These are phyloP conservation scores for Henckelia pumila DNA, from an alignment of 257 asterid genomes.

Conservation along the genomic window DNA sequence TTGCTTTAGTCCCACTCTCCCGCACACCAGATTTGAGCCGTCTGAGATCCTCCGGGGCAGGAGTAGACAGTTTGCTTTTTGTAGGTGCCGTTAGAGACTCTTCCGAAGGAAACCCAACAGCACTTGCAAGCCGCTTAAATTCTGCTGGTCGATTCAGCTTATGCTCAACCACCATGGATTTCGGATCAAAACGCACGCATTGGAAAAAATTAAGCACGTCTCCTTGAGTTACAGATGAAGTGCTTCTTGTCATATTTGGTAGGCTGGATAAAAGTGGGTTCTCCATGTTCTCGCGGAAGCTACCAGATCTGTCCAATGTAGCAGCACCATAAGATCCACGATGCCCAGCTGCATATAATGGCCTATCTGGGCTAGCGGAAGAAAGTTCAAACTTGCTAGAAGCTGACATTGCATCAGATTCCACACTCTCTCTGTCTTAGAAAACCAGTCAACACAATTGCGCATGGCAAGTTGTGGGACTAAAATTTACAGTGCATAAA, in stretches of 20 bases:
- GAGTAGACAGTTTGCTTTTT: constrained; percentile 57
- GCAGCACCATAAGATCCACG: constrained; percentile 68
- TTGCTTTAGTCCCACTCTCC: constrained; percentile 69
- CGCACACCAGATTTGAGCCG: constrained; percentile 72
- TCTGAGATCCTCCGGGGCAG: constrained; percentile 73
- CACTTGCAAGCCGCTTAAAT: constrained; percentile 71
- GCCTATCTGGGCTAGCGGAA: constrained; percentile 87
- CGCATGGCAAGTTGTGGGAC: constrained; percentile 67
- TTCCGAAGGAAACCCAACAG: constrained; percentile 68
- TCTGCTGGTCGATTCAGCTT: constrained; percentile 70
- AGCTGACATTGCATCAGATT: constrained; percentile 83
- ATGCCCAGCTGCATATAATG: constrained; percentile 64
- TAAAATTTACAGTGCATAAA: constrained; percentile 44
- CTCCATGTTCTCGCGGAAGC: constrained; percentile 74
- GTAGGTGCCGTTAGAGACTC: constrained; percentile 58
- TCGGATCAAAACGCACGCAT: constrained; percentile 85
- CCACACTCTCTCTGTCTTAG: constrained; percentile 52
- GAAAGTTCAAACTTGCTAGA: constrained; percentile 79
- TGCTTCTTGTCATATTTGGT: constrained; percentile 74
- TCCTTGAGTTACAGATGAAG: constrained; percentile 62
- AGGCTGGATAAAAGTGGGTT: constrained; percentile 65
- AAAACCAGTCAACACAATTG: constrained; percentile 60
- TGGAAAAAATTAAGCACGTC: constrained; percentile 75
- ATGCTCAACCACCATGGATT: constrained; percentile 74
- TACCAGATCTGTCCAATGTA: constrained; percentile 75